A percentile compares a stretch with the other conserved stretches of the same genome.
Evolutionary conservation across 257 asterid genomes (phyloP).

Genomic region (Salvia splendens): DNA sequence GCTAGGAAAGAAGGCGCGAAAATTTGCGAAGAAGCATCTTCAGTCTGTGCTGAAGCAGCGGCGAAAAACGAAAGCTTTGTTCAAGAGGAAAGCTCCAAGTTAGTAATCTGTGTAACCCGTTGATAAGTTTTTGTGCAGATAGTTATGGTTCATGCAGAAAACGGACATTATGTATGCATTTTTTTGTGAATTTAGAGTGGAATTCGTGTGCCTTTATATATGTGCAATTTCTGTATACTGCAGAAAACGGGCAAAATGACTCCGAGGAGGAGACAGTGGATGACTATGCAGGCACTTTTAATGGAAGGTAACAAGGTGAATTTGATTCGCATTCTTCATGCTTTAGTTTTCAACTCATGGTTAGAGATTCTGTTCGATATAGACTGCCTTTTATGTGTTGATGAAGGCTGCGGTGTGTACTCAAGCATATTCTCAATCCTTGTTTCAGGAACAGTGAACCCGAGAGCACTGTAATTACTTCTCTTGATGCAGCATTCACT

Average conservation of each 20-base stretch:
- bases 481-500: conserved; percentile 62
- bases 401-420: conserved; percentile 12
- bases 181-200: too few relatives aligned
- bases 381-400: too few relatives aligned
- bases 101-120: conserved; percentile 32
- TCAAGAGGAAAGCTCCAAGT: conserved; percentile 65
- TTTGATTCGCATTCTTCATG: conserved; percentile 38
- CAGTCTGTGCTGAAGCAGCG: conserved; percentile 69
- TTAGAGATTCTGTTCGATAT: conserved; percentile 1
- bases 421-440: conserved; percentile 16
- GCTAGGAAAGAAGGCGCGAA: conserved; percentile 92
- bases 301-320: conserved; percentile 70
- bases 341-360: conserved; percentile 13
- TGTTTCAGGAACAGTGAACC: conserved; percentile 46
- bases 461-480: conserved; percentile 45
- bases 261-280: conserved; percentile 42
- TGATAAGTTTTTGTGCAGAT: not conserved
- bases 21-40: conserved; percentile 92
- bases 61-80: conserved; percentile 67
- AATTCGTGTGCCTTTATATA: not conserved
- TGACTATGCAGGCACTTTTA: conserved; percentile 30
- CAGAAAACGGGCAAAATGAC: conserved; percentile 49
- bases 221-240: conserved; percentile 33
- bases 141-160: not conserved
- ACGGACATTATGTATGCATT: too few relatives aligned